phyloP scores from a whole-genome alignment of 305 asterid genomes.

The Vinca major region DNA sequence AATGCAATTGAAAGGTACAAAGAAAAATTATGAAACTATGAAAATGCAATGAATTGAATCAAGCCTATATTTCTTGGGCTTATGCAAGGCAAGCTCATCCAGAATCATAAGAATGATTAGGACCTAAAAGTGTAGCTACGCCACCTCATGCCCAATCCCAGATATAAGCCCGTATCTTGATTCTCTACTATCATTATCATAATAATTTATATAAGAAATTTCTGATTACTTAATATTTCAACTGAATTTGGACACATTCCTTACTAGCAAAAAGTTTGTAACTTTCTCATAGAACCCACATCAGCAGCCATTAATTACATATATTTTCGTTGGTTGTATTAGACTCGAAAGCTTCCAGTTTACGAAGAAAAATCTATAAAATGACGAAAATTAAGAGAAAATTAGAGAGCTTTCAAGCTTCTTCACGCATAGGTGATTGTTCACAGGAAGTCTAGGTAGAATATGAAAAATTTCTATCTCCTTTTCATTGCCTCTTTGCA shows the following conservation, averaged over 20 bases:
- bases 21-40: neutral
- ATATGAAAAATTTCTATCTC: neutral
- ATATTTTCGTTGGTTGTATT: neutral
- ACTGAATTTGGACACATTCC: neutral
- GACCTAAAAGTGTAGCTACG: neutral
- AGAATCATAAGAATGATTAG: neutral
- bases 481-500: neutral
- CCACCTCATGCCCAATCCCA: neutral
- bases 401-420: neutral
- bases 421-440: neutral
- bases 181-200: neutral
- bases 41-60: slow-evolving; percentile 1
- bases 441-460: neutral
- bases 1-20: neutral
- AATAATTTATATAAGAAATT: neutral
- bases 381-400: neutral
- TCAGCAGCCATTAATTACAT: neutral
- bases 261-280: neutral
- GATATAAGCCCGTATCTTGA: neutral
- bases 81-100: neutral
- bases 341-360: neutral
- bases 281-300: neutral
- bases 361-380: neutral
- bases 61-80: neutral
- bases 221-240: neutral